phyloP scores from a whole-genome alignment of 78 protist genomes.

The Dictyostelium brefeldianum region DNA sequence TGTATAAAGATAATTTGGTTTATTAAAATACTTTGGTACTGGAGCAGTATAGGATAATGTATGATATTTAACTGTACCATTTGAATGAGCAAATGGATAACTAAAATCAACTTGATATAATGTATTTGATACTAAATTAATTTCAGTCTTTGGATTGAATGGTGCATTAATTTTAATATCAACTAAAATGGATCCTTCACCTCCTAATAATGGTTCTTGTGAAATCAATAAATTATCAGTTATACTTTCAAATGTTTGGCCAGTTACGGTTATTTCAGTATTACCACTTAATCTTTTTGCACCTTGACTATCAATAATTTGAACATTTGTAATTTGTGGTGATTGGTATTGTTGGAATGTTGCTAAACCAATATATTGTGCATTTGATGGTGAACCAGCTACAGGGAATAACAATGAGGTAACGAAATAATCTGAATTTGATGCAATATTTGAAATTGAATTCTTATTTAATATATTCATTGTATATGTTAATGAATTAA shows the following conservation, averaged over 20 bases:
- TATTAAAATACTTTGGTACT: background rate
- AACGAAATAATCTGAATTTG: background rate
- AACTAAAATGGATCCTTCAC: background rate
- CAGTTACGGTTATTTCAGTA: background rate
- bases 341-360: background rate
- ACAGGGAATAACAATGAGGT: background rate
- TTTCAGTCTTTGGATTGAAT: background rate
- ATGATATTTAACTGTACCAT: slow-evolving; percentile 1
- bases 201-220: background rate
- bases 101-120: background rate
- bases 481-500: background rate
- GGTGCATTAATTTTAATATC: background rate
- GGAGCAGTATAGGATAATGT: background rate
- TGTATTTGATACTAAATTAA: background rate
- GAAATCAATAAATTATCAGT: background rate
- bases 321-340: background rate
- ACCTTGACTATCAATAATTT: background rate
- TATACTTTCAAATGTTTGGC: background rate
- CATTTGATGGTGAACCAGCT: background rate
- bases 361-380: background rate
- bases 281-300: background rate
- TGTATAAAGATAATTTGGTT: background rate
- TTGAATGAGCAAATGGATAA: slow-evolving; percentile 7
- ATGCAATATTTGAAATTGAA: background rate
- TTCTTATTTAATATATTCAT: background rate